phyloP scores from a whole-genome alignment of 768 basidiomycete genomes.

The Lactifluus volemus region DNA sequence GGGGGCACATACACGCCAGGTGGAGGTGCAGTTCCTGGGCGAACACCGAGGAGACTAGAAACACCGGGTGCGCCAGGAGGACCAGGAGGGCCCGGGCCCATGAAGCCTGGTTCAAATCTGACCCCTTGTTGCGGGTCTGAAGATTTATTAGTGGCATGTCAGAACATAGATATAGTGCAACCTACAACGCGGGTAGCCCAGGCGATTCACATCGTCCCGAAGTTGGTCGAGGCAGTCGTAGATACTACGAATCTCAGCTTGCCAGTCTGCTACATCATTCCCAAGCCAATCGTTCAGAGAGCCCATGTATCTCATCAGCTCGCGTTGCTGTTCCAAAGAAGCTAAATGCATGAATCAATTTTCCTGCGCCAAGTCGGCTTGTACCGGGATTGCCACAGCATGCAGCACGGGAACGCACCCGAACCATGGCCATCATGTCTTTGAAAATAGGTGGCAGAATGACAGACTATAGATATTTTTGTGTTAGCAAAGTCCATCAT shows the following conservation, averaged over 20 bases:
- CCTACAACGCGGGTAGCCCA: conserved; percentile 21
- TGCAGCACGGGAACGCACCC: conserved; percentile 36
- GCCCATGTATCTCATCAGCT: conserved; percentile 71
- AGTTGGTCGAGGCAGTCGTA: conserved; percentile 50
- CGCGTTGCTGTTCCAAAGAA: conserved; percentile 70
- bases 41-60: neutral
- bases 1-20: neutral
- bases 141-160: conserved; percentile 11
- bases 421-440: conserved; percentile 57
- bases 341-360: conserved; percentile 66
- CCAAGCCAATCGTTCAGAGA: conserved; percentile 72
- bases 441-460: conserved; percentile 56
- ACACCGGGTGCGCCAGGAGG: neutral
- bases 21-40: neutral
- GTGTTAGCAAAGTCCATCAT: neutral
- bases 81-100: neutral
- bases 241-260: conserved; percentile 60
- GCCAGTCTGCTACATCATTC: conserved; percentile 71
- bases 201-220: conserved; percentile 35
- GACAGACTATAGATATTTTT: conserved; percentile 36
- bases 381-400: neutral
- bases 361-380: conserved; percentile 39
- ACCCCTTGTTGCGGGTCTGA: conserved; percentile 1
- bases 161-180: neutral
- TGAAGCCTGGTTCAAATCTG: conserved; percentile 1